Evolutionary conservation across 768 basidiomycete genomes (phyloP).

Genomic region (Termitomyces heimii): DNA sequence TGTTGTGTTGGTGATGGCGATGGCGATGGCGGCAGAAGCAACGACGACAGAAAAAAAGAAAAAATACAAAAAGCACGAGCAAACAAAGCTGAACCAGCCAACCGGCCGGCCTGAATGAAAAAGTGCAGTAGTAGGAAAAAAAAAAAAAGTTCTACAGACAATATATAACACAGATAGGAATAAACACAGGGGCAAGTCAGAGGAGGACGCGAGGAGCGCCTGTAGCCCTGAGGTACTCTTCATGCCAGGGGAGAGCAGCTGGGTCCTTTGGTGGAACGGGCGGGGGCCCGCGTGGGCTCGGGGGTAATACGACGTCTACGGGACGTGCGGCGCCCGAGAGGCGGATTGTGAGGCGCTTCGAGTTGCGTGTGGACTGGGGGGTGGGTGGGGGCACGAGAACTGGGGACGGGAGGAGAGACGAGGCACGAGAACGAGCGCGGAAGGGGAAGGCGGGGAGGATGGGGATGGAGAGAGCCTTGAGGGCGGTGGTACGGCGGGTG

Average conservation of each 20-base stretch:
- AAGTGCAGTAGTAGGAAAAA: too few relatives aligned
- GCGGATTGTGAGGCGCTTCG: neutral
- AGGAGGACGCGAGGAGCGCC: too few relatives aligned
- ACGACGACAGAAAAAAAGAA: neutral
- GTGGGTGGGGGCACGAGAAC: neutral
- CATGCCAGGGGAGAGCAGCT: neutral
- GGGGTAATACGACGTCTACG: neutral
- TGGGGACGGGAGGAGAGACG: neutral
- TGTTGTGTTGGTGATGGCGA: too few relatives aligned
- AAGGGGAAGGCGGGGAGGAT: neutral
- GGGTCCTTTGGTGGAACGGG: neutral
- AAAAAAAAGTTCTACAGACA: too few relatives aligned
- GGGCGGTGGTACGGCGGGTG: neutral
- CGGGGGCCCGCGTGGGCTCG: neutral
- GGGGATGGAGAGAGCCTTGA: neutral
- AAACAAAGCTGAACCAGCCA: too few relatives aligned
- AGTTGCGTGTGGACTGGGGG: neutral
- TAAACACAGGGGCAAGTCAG: too few relatives aligned
- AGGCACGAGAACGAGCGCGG: neutral
- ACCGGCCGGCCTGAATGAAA: too few relatives aligned
- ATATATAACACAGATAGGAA: too few relatives aligned
- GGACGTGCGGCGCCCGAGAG: neutral
- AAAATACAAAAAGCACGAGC: neutral
- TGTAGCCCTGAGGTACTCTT: neutral
- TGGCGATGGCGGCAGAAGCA: too few relatives aligned